Evolutionary conservation across 2,329 filamentous ascomycete species (phyloP), one percentile per base, ranked within the genome.

Genomic region (Nigrograna mackinnonii): DNA sequence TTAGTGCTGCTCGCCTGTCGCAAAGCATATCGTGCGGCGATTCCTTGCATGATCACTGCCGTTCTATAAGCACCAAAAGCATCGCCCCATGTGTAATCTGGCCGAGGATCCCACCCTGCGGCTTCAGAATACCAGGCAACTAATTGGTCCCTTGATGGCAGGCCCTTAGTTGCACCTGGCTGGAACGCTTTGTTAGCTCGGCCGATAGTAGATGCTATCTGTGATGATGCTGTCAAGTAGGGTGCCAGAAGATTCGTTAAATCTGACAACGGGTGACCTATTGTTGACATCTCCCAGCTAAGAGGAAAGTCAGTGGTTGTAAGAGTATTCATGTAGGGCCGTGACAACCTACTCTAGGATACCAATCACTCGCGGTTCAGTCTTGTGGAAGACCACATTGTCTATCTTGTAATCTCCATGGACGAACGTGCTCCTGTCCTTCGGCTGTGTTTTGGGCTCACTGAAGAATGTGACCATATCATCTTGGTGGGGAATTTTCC

Each of bases 351-450:
- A 87, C 80, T 99, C 94, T 5, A 97, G 73, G 41, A 97, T 91
- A 4, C 92, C 94, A 69, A 97, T 91, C 11, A 97, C 91, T 39
- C 85, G 78, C 5, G 91, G 84, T 67, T 92, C 87, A 0, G 88
- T 91, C 71, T 88, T 87, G 74, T 96, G 89, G 68, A 95, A 99
- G 36, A 76, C 73, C 20, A 77, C 61, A 43, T 77, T 78, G 51
- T 77, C 75, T 41, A 78, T 95, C 76, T 97, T 99, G 76, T 92
- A 99, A 69, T 99, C 94, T 24, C 94, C 94, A 62, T 97, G 94
- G 21, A 97, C 85, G 49, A 96, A 79, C 4, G 85, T 86, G 17
- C 80, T 84, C 48, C 88, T 78, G 65, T 97, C 92, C 47, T 78
- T 74, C 1, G 92, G 92, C 70, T 92, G 89, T 37, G 77, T 78